These are phyloP conservation scores for Teratosphaeria nubilosa DNA, from an alignment of 2,329 filamentous ascomycete species.

Conservation along the genomic window DNA sequence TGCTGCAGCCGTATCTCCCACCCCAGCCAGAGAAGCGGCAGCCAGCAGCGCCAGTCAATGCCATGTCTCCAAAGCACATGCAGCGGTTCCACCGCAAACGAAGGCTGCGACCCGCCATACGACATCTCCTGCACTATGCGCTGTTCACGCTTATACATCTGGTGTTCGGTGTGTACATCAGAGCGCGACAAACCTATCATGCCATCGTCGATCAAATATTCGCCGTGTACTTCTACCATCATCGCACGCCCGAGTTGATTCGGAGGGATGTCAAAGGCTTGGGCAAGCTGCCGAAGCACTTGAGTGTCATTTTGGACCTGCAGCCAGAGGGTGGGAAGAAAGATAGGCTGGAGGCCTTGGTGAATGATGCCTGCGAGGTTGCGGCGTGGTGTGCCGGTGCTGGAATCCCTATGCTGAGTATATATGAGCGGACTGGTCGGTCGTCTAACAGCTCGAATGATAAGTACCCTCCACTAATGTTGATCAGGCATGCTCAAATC, in stretches of 20 bases:
- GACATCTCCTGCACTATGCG: conserved; percentile 46
- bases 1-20: conserved; percentile 26
- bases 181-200: conserved; percentile 69
- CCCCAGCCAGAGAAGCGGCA: conserved; percentile 3
- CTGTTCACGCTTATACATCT: conserved; percentile 64
- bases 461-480: not conserved
- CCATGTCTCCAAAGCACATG: not conserved
- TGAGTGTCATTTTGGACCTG: conserved; percentile 75
- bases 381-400: conserved; percentile 87
- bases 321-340: conserved; percentile 57
- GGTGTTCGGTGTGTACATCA: conserved; percentile 80
- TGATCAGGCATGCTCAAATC: conserved; percentile 71
- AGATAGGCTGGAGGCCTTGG: conserved; percentile 68
- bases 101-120: conserved; percentile 19
- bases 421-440: conserved; percentile 86
- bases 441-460: conserved; percentile 1
- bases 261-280: conserved; percentile 72
- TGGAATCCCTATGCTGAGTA: conserved; percentile 74
- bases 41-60: not conserved
- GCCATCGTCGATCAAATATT: conserved; percentile 66
- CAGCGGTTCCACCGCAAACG: not conserved
- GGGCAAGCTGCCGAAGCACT: conserved; percentile 65
- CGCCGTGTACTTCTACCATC: conserved; percentile 85
- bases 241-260: conserved; percentile 88
- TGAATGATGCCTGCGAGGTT: conserved; percentile 86